Conservation (phyloP, 176 grass and related monocot species). For the Zizania latifolia region DNA sequence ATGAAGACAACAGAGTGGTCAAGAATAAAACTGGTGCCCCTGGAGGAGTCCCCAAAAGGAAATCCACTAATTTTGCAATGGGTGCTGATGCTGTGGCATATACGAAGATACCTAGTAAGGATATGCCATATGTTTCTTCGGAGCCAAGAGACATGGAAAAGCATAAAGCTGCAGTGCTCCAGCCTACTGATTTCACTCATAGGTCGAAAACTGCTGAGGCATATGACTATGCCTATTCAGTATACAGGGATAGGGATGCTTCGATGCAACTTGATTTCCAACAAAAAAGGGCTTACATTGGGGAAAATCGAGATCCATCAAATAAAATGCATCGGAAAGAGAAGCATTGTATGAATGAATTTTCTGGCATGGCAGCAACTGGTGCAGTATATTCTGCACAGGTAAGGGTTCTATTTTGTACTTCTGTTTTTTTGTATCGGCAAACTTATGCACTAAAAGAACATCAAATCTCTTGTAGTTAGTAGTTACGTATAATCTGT, state of each 20-base stretch:
- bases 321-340: conserved; percentile 47
- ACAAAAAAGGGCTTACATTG: conserved; percentile 47
- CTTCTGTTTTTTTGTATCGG: not conserved
- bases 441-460: conserved; percentile 3
- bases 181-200: conserved; percentile 33
- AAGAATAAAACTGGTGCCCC: conserved; percentile 43
- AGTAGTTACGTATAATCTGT: not conserved
- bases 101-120: conserved; percentile 51
- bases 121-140: conserved; percentile 38
- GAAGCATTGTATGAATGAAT: conserved; percentile 44
- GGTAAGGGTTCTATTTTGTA: conserved; percentile 34
- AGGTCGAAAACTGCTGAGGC: conserved; percentile 45
- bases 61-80: conserved; percentile 35
- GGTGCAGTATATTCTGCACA: conserved; percentile 48
- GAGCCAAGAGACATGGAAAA: conserved; percentile 63
- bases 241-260: conserved; percentile 51
- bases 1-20: conserved; percentile 38
- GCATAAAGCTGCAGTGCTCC: conserved; percentile 35
- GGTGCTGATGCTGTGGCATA: conserved; percentile 34
- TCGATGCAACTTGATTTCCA: conserved; percentile 64
- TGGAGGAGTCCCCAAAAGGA: conserved; percentile 45
- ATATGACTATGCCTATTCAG: conserved; percentile 50
- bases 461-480: not conserved
- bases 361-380: conserved; percentile 45
- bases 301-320: conserved; percentile 43